Conservation (phyloP, 1,139 yeast species). For the Pichiaceae sp. region DNA sequence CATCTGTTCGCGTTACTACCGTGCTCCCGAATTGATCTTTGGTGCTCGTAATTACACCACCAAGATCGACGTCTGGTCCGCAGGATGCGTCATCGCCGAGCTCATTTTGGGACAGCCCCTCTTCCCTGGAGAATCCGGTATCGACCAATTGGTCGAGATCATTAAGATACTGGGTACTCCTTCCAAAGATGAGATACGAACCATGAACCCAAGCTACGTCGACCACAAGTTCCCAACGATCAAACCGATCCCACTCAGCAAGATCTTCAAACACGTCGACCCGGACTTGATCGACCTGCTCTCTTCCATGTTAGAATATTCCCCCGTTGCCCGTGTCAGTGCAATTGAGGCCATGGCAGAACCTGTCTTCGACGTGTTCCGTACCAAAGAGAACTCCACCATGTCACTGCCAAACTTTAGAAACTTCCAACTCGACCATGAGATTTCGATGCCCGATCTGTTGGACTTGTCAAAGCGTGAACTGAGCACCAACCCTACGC, state of each 20-base stretch:
- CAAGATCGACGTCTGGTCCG: slow-evolving; percentile 95
- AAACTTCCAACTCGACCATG: slow-evolving; percentile 15
- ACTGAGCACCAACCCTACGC: slow-evolving; percentile 18
- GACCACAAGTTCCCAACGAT: slow-evolving; percentile 97
- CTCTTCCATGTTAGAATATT: slow-evolving; percentile 57
- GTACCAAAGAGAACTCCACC: slow-evolving; percentile 35
- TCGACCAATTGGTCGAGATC: slow-evolving; percentile 94
- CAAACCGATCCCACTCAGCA: slow-evolving; percentile 81
- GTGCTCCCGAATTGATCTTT: slow-evolving; percentile 87
- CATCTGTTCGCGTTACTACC: slow-evolving; percentile 90
- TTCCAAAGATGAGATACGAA: slow-evolving; percentile 79
- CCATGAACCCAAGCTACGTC: slow-evolving; percentile 96
- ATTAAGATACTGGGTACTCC: slow-evolving; percentile 96
- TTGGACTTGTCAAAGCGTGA: slow-evolving; percentile 23
- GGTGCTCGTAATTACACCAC: slow-evolving; percentile 65
- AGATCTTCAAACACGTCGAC: slow-evolving; percentile 65
- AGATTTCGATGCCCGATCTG: slow-evolving; percentile 18
- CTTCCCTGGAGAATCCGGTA: slow-evolving; percentile 96
- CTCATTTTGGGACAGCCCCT: slow-evolving; percentile 89
- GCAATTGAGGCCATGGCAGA: slow-evolving; percentile 65
- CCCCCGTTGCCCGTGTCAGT: slow-evolving; percentile 63
- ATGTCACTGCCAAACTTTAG: slow-evolving; percentile 20
- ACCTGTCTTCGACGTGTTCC: slow-evolving; percentile 70
- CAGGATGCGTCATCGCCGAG: slow-evolving; percentile 98
- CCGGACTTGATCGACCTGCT: slow-evolving; percentile 59